A percentile compares a stretch with the other conserved stretches of the same genome.
These are phyloP conservation scores for Thalassiosira mediterranea DNA, from an alignment of 352 stramenopile genomes.

Conservation along the genomic window DNA sequence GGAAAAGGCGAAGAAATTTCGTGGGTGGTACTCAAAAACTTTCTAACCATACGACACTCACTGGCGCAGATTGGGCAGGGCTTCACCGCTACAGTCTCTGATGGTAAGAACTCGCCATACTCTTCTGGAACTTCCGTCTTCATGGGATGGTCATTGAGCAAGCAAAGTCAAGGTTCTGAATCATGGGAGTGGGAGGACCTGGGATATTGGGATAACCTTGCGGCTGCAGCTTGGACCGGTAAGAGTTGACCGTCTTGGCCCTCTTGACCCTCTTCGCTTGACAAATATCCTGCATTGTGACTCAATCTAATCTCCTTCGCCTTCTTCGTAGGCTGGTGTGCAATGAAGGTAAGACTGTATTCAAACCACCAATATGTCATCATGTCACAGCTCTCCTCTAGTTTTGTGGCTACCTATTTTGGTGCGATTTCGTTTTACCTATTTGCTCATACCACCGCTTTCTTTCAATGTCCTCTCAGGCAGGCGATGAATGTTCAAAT, in stretches of 20 bases:
- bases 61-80: constrained; percentile 28
- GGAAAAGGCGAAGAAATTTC: constrained; percentile 27
- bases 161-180: background rate
- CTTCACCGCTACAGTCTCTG: constrained; percentile 10
- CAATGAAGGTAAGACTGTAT: too few species aligned
- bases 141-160: constrained; percentile 43
- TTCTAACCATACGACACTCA: constrained; percentile 28
- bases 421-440: too few species aligned
- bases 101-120: constrained; percentile 27
- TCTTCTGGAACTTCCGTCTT: constrained; percentile 33
- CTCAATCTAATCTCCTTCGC: too few species aligned
- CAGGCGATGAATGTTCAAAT: constrained; percentile 45
- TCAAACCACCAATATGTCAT: too few species aligned
- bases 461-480: too few species aligned
- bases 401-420: too few species aligned
- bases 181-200: constrained; percentile 36
- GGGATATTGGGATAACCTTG: constrained; percentile 38
- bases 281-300: too few species aligned
- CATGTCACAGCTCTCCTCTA: too few species aligned
- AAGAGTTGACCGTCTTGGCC: too few species aligned
- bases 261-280: too few species aligned
- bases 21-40: constrained; percentile 38
- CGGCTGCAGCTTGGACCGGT: constrained; percentile 47
- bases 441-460: too few species aligned
- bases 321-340: too few species aligned